phyloP scores from a whole-genome alignment of 441 rosid genomes.

The Syzygium syzygioides region DNA sequence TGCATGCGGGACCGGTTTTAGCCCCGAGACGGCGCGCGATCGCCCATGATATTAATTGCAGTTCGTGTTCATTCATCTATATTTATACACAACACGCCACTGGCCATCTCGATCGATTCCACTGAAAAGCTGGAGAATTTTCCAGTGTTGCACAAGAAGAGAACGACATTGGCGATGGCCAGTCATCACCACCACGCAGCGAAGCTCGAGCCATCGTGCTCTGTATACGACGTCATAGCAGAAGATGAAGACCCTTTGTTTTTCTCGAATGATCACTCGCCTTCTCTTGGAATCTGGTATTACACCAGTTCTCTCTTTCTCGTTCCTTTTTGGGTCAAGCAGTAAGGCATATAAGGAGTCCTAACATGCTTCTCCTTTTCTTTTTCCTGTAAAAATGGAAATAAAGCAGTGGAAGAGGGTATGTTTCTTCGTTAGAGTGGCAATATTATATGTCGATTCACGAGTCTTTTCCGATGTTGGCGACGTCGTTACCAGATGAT shows the following conservation, averaged over 20 bases:
- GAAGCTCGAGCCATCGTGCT: background rate
- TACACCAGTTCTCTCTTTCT: background rate
- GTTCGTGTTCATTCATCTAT: background rate
- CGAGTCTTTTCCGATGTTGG: background rate
- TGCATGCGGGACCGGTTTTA: background rate
- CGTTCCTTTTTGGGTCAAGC: background rate
- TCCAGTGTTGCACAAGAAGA: background rate
- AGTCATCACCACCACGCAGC: background rate
- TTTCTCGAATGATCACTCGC: background rate
- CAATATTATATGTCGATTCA: background rate
- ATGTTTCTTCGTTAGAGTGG: background rate
- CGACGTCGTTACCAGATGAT: background rate
- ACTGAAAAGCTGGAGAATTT: background rate
- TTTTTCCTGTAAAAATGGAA: background rate
- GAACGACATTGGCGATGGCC: background rate
- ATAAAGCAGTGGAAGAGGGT: background rate
- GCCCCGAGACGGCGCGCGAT: background rate
- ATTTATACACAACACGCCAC: background rate
- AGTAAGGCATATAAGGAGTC: background rate
- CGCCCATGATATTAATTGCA: background rate
- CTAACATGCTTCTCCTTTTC: background rate
- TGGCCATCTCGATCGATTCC: background rate
- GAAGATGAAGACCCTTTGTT: background rate
- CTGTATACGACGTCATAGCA: background rate
- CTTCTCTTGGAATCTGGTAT: background rate